Percentiles rank a stretch among this genome's conserved stretches.
phyloP scores from a whole-genome alignment of 371 early-diverging fungal species.

The Amoeboaphelidium occidentale region DNA sequence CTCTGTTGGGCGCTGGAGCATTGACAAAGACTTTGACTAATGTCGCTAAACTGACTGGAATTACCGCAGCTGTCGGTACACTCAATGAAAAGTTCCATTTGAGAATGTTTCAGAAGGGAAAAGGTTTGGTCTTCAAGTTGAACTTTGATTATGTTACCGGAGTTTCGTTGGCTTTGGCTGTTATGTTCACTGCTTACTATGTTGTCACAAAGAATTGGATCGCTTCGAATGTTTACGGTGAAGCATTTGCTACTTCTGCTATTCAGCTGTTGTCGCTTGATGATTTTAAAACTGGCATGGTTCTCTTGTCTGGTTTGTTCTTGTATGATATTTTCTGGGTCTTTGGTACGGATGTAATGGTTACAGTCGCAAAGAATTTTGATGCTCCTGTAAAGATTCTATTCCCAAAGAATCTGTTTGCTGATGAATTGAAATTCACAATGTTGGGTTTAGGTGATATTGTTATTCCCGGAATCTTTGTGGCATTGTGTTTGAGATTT shows the following conservation, averaged over 20 bases:
- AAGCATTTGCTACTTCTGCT: slow-evolving; percentile 61
- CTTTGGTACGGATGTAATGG: slow-evolving; percentile 96
- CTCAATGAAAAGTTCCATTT: slow-evolving; percentile 29
- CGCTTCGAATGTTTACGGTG: slow-evolving; percentile 62
- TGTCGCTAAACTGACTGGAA: slow-evolving; percentile 16
- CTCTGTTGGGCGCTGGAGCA: slow-evolving; percentile 49
- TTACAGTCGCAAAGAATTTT: slow-evolving; percentile 83
- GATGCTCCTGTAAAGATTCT: slow-evolving; percentile 91
- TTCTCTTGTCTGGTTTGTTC: slow-evolving; percentile 70
- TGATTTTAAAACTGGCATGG: slow-evolving; percentile 82
- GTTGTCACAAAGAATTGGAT: slow-evolving; percentile 73
- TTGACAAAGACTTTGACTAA: slow-evolving; percentile 33
- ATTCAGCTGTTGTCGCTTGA: slow-evolving; percentile 68
- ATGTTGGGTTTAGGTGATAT: slow-evolving; percentile 97
- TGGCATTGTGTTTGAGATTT: slow-evolving; percentile 65
- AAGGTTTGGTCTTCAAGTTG: slow-evolving; percentile 34
- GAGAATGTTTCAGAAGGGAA: slow-evolving; percentile 33
- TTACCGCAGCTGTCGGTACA: slow-evolving; percentile 5
- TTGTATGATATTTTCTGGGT: slow-evolving; percentile 97
- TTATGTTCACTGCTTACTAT: slow-evolving; percentile 43
- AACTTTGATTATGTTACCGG: slow-evolving; percentile 52
- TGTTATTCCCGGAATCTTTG: slow-evolving; percentile 87
- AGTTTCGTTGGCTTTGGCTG: slow-evolving; percentile 23
- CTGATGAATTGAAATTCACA: slow-evolving; percentile 25
- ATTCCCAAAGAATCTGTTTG: slow-evolving; percentile 53